A percentile compares a stretch with the other conserved stretches of the same genome.
Evolutionary conservation across 768 basidiomycete genomes (phyloP).

Genomic region (Asterophora parasitica): DNA sequence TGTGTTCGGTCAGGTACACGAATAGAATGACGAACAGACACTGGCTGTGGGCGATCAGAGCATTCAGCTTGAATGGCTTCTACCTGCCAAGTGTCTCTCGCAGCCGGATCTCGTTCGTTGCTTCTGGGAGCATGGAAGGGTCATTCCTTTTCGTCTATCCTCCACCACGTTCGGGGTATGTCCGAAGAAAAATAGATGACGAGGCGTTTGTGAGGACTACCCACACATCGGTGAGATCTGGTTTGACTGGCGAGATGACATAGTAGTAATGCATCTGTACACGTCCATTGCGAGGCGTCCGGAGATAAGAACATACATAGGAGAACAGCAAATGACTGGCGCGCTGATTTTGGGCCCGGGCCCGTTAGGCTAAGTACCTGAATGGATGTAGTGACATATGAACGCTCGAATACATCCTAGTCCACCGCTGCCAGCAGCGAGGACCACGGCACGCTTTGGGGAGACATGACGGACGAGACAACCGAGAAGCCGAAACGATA

Average conservation of each 20-base stretch:
- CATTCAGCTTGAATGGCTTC: not conserved
- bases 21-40: constrained; percentile 1
- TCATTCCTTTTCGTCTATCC: not conserved
- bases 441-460: not conserved
- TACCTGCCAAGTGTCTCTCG: not conserved
- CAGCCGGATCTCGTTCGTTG: not conserved
- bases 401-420: not conserved
- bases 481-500: constrained; percentile 7
- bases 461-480: constrained; percentile 4
- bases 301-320: constrained; percentile 13
- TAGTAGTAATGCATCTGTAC: not conserved
- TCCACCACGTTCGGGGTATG: constrained; percentile 4
- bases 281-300: not conserved
- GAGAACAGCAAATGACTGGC: not conserved
- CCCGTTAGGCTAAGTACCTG: not conserved
- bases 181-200: not conserved
- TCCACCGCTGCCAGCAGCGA: not conserved
- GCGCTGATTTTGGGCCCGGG: constrained; percentile 16
- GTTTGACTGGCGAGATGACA: not conserved
- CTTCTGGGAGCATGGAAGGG: not conserved
- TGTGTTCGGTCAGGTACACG: not conserved
- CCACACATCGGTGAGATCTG: not conserved
- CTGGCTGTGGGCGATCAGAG: constrained; percentile 1
- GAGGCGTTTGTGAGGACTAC: not conserved
- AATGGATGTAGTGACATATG: not conserved